Conservation (phyloP, 306 rosid genomes). For the Fagus crenata region DNA sequence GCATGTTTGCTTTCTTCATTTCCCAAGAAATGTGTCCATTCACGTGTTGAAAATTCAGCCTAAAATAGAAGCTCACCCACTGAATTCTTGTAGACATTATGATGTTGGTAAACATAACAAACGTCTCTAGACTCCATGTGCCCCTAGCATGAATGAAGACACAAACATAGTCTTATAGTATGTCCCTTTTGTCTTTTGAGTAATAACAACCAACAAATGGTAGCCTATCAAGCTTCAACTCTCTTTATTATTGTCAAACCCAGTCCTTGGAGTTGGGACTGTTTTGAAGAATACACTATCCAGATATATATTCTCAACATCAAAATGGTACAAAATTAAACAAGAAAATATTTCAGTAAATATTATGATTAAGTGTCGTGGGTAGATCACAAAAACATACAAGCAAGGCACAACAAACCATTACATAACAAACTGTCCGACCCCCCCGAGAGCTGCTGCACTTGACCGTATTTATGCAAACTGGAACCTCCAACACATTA, state of each 20-base stretch:
- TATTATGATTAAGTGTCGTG: slow-evolving; percentile 37
- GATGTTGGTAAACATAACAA: no score
- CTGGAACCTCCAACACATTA: slow-evolving; percentile 35
- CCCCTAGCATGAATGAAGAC: no score
- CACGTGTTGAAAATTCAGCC: no score
- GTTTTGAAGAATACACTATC: slow-evolving; percentile 49
- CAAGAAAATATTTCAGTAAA: slow-evolving; percentile 18
- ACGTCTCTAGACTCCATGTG: no score
- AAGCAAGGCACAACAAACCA: slow-evolving; percentile 50
- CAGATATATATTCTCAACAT: slow-evolving; percentile 34
- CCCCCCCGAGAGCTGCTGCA: slow-evolving; percentile 31
- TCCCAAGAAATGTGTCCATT: no score
- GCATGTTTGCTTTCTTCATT: no score
- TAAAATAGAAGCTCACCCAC: no score
- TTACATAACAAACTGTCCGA: slow-evolving; percentile 39
- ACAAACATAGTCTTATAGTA: no score
- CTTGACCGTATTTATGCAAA: slow-evolving; percentile 32
- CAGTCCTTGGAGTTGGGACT: slow-evolving; percentile 44
- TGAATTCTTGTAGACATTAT: no score
- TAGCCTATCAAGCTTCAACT: slow-evolving; percentile 12
- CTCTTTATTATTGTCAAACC: slow-evolving; percentile 53
- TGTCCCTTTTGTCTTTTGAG: background rate
- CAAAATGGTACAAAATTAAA: slow-evolving; percentile 32
- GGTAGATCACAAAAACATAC: slow-evolving; percentile 43
- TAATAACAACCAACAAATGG: background rate